A percentile compares a stretch with the other conserved stretches of the same genome.
Conservation (phyloP, 495 filamentous ascomycete genomes). For the Pseudevernia furfuracea region DNA sequence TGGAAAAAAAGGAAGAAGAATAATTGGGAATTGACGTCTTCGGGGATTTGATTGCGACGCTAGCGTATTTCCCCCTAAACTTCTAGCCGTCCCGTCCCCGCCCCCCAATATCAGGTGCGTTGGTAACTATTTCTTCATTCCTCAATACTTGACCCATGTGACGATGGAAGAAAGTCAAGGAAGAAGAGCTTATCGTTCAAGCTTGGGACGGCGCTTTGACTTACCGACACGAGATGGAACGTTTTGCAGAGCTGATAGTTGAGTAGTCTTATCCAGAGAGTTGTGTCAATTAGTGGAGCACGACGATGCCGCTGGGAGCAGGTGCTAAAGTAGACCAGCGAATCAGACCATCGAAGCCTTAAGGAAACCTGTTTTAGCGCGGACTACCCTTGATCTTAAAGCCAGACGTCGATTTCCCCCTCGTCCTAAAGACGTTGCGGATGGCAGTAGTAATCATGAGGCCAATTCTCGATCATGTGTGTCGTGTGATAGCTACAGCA, state of each 20-base stretch:
- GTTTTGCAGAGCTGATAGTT: neutral
- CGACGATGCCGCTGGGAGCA: neutral
- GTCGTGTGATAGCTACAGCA: neutral
- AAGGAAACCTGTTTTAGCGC: neutral
- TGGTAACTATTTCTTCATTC: neutral
- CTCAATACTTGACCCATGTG: neutral
- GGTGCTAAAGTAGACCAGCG: neutral
- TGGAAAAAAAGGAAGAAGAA: neutral
- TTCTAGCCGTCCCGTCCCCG: slow-evolving; percentile 5
- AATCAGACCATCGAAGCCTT: neutral
- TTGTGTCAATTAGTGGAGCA: neutral
- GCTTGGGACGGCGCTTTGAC: neutral
- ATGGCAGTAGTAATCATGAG: neutral
- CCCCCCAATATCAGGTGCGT: neutral
- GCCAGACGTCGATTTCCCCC: neutral
- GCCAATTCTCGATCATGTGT: neutral
- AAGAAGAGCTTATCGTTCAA: neutral
- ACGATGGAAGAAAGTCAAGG: neutral
- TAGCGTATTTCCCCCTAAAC: neutral
- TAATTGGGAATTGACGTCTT: neutral
- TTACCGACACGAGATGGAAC: neutral
- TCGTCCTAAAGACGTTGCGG: neutral
- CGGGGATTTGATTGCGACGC: slow-evolving; percentile 7
- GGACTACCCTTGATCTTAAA: neutral
- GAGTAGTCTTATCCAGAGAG: no score